Percentiles rank a stretch among this genome's conserved stretches.
These are phyloP conservation scores for Leccinum imitatum DNA, from an alignment of 768 basidiomycete genomes.

Conservation along the genomic window DNA sequence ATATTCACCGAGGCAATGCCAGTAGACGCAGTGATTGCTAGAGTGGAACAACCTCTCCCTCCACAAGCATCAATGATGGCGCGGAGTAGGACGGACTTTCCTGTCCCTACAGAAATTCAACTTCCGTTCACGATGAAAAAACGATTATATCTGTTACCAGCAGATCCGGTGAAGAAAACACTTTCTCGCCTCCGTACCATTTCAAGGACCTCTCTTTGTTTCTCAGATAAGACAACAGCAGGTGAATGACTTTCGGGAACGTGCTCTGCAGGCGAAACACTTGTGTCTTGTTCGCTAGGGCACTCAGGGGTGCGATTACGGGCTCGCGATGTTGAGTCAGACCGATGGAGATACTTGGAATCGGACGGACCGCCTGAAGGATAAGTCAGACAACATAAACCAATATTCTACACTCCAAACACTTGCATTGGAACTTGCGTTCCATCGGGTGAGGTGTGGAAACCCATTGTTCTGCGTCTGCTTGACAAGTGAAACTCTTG, in stretches of 20 bases:
- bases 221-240: constrained; percentile 44
- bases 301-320: background rate
- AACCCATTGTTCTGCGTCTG: constrained; percentile 54
- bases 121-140: background rate
- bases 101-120: constrained; percentile 52
- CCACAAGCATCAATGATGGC: constrained; percentile 62
- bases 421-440: constrained; percentile 19
- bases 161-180: constrained; percentile 87
- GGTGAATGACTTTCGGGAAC: constrained; percentile 3
- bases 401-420: background rate
- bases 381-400: background rate
- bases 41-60: constrained; percentile 30
- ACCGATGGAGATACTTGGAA: background rate
- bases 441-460: constrained; percentile 9
- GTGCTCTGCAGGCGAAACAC: background rate
- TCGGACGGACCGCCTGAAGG: constrained; percentile 7
- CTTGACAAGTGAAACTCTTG: constrained; percentile 48
- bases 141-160: constrained; percentile 41
- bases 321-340: background rate
- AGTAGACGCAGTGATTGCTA: constrained; percentile 81
- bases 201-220: constrained; percentile 50
- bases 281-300: background rate
- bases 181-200: constrained; percentile 58
- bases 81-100: constrained; percentile 79
- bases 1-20: constrained; percentile 84